Evolutionary conservation across 306 rosid genomes (phyloP), one percentile per base, ranked within the genome.

Genomic region (Abrus pulchellus): DNA sequence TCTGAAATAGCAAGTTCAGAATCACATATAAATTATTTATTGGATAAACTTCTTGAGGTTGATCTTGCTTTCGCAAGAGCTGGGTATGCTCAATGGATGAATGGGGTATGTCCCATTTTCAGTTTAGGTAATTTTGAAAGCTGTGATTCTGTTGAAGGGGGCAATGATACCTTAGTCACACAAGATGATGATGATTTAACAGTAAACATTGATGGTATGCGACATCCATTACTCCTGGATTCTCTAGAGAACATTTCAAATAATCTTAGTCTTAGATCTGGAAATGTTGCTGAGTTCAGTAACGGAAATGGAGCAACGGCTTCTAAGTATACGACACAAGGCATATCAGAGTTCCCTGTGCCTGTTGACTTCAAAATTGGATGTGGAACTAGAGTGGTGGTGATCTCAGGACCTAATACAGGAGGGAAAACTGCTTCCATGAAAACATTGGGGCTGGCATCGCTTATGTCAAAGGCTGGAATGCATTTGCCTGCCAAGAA

Each of bases 371-470:
- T 91, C 81, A 91, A 93, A 86, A 87, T 94, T 90, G 84, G 88
- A 75, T 60, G 11, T 74, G 92, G 97, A 43, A 91, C 94, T 63
- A 83, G 87, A 79, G 99, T 94, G 84, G 97, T 93, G 81, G 97
- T 94, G 80, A 90, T 94, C 80, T 94, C 99, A 54, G 99, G 99
- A 53, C 97, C 99, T 83, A 94, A 94, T 77, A 94, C 97, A 13
- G 99, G 97, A 63, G 99, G 99, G 14, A 94, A 94, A 91, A 94
- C 97, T 77, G 97, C 99, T 81, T 93, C 99, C 79, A 87, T 94
- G 90, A 94, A 94, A 84, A 85, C 93, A 43, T 77, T 94, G 86
- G 99, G 99, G 78, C 81, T 94, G 66, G 94, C 91, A 69, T 91
- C 97, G 29, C 94, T 94, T 71, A 94, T 94, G 97, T 92, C 95